Evolutionary conservation across 768 basidiomycete genomes (phyloP).

Genomic region (Gloeostereum incarnatum): DNA sequence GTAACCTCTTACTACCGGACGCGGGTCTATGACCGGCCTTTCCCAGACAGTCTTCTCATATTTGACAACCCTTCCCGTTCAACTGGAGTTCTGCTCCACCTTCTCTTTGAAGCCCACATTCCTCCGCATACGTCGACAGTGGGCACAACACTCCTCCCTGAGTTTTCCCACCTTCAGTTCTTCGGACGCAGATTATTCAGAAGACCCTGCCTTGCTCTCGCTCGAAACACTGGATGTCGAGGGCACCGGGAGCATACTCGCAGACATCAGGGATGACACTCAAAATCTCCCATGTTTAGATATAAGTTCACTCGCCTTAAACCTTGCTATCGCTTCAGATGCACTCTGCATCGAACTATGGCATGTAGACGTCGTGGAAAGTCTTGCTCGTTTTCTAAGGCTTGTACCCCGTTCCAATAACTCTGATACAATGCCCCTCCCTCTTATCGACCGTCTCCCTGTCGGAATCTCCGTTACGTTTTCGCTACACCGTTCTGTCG

Average conservation of each 20-base stretch:
- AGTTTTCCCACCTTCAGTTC: constrained; percentile 16
- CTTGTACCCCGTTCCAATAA: constrained; percentile 18
- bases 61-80: constrained; percentile 25
- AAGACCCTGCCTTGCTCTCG: constrained; percentile 45
- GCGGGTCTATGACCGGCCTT: constrained; percentile 9
- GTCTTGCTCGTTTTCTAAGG: constrained; percentile 41
- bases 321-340: constrained; percentile 43
- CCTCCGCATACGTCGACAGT: constrained; percentile 36
- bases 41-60: constrained; percentile 16
- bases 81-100: constrained; percentile 31
- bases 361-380: constrained; percentile 48
- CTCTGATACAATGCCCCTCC: constrained; percentile 5
- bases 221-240: constrained; percentile 45
- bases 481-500: constrained; percentile 50
- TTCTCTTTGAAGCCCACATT: constrained; percentile 42
- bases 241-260: constrained; percentile 35
- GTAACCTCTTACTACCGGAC: constrained; percentile 15
- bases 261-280: constrained; percentile 38
- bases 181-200: constrained; percentile 27
- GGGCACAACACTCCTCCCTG: constrained; percentile 13
- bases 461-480: constrained; percentile 46
- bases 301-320: constrained; percentile 29
- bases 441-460: constrained; percentile 34
- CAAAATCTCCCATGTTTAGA: constrained; percentile 31
- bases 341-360: constrained; percentile 59